A percentile compares a stretch with the other conserved stretches of the same genome.
phyloP scores from a whole-genome alignment of 164 flowering plant species.

The Umbellularia californica region DNA sequence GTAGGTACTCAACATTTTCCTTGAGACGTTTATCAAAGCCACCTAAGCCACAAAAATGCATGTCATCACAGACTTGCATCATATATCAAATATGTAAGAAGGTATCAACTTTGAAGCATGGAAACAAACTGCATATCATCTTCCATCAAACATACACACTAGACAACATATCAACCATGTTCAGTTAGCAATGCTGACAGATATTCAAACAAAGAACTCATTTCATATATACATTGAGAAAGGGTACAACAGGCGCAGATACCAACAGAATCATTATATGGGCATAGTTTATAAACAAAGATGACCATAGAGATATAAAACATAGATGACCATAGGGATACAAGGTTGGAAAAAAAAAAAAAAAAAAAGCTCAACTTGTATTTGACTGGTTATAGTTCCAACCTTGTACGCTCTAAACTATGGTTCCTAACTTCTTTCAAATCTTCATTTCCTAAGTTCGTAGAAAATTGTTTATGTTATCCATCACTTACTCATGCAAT shows the following conservation, averaged over 20 bases:
- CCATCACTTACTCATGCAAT: no score
- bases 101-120: not conserved
- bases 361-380: no score
- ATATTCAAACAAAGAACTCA: not conserved
- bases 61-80: not conserved
- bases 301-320: no score
- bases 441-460: no score
- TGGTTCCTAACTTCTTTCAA: no score
- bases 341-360: no score
- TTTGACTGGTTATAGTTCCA: no score
- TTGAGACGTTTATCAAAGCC: slow-evolving; percentile 81
- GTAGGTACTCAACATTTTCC: slow-evolving; percentile 88
- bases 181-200: not conserved
- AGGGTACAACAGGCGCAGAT: not conserved
- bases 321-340: no score
- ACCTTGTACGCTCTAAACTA: no score
- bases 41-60: slow-evolving; percentile 42
- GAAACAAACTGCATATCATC: not conserved
- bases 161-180: not conserved
- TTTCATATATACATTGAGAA: not conserved
- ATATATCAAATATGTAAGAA: no score
- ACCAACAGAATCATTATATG: not conserved
- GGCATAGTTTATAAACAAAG: not conserved
- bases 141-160: not conserved
- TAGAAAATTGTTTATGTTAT: no score